Evolutionary conservation across 169 alveolate species (phyloP).

Genomic region (Eimeria necatrix): DNA sequence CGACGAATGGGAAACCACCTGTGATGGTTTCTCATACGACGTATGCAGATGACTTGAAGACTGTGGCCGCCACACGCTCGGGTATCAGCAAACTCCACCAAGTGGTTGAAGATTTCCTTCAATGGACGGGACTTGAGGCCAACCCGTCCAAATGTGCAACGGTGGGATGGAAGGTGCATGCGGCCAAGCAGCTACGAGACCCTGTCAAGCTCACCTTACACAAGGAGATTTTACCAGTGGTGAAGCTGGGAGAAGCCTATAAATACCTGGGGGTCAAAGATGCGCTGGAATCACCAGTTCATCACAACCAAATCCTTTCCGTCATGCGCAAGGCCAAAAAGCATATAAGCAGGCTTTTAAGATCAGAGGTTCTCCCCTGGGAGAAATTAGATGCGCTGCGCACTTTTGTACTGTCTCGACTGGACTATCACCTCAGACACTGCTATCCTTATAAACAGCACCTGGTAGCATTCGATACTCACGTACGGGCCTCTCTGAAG

Average conservation of each 20-base stretch:
- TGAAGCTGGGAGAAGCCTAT: background rate
- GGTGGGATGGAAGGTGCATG: background rate
- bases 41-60: slow-evolving; percentile 5
- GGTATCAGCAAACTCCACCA: background rate
- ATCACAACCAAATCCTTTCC: background rate
- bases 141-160: background rate
- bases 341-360: background rate
- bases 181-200: background rate
- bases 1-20: background rate
- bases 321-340: background rate
- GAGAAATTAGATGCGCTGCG: background rate
- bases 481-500: background rate
- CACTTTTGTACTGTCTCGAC: background rate
- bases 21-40: slow-evolving; percentile 7
- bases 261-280: background rate
- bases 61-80: background rate
- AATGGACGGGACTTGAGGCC: background rate
- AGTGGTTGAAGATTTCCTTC: background rate
- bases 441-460: background rate
- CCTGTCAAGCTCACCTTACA: background rate
- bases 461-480: background rate
- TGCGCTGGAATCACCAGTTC: background rate
- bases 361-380: background rate
- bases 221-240: slow-evolving; percentile 6
- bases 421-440: too few species aligned